These are phyloP conservation scores for Kodamaea leandrae DNA, from an alignment of 805 yeast genomes.

Conservation along the genomic window DNA sequence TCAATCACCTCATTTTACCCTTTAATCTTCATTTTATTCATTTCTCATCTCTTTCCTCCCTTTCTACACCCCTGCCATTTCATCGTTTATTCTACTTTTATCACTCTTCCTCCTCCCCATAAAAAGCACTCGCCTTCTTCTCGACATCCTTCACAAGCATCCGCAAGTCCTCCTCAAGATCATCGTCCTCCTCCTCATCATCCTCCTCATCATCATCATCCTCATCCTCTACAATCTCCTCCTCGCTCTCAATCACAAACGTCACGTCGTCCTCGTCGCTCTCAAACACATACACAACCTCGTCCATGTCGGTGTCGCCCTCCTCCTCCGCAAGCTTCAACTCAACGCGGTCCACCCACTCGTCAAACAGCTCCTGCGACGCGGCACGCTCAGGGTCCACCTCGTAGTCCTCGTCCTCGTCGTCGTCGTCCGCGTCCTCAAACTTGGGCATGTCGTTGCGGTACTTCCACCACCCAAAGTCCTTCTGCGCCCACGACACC, in stretches of 20 bases:
- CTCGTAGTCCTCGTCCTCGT: conserved; percentile 16
- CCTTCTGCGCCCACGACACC: conserved; percentile 40
- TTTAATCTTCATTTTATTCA: no score
- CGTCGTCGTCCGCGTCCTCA: conserved; percentile 15
- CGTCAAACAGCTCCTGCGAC: conserved; percentile 19
- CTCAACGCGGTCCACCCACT: conserved; percentile 21
- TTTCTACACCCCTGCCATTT: no score
- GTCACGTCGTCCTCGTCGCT: conserved; percentile 15
- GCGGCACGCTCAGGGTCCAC: conserved; percentile 11
- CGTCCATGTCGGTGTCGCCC: conserved; percentile 15
- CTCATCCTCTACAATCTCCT: conserved; percentile 5
- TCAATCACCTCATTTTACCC: no score
- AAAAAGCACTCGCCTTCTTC: conserved; percentile 4
- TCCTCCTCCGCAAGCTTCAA: conserved; percentile 13
- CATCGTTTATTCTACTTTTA: no score
- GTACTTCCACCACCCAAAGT: conserved; percentile 19
- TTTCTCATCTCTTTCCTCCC: no score
- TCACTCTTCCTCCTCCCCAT: conserved; percentile 1
- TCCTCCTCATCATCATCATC: conserved; percentile 10
- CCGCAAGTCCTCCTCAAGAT: conserved; percentile 8
- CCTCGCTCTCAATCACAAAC: conserved; percentile 4
- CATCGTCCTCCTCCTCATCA: conserved; percentile 10
- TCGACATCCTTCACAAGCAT: conserved; percentile 14
- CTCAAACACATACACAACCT: conserved; percentile 15
- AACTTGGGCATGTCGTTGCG: conserved; percentile 21